These are phyloP conservation scores for Urochloa ruziziensis DNA, from an alignment of 176 grass and related monocot species.

Conservation along the genomic window DNA sequence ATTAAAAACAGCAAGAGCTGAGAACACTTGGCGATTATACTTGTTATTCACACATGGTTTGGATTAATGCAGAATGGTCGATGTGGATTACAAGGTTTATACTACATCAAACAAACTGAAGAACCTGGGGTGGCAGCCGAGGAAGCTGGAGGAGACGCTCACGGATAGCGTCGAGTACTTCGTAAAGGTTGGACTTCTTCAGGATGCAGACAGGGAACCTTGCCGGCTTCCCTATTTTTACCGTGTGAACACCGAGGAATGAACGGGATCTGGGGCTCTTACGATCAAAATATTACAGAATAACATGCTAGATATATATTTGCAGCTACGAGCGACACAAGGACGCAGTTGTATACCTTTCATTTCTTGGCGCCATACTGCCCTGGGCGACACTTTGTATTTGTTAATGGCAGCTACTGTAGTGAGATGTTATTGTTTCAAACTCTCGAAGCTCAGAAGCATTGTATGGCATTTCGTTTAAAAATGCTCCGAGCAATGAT, in stretches of 20 bases:
- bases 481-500: too few species aligned
- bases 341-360: background rate
- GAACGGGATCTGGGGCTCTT: background rate
- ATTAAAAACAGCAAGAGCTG: background rate
- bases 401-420: background rate
- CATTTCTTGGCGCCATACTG: background rate
- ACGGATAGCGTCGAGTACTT: slow-evolving; percentile 38
- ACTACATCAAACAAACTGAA: slow-evolving; percentile 33
- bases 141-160: slow-evolving; percentile 45
- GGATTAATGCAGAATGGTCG: slow-evolving; percentile 13
- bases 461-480: too few species aligned
- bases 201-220: background rate
- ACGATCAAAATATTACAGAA: background rate
- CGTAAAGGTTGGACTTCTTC: slow-evolving; percentile 31
- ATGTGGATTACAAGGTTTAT: background rate
- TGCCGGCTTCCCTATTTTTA: slow-evolving; percentile 15
- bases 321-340: background rate
- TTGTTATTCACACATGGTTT: background rate
- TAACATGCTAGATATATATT: background rate
- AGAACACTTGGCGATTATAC: background rate
- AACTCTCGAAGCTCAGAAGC: too few species aligned
- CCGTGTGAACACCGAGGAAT: background rate
- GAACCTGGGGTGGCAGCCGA: slow-evolving; percentile 48
- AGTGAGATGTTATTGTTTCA: too few species aligned
- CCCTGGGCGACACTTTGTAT: background rate